Base-by-base conservation (phyloP, 2,329 filamentous ascomycete genomes). In the Tolypocladium tropicale region DNA sequence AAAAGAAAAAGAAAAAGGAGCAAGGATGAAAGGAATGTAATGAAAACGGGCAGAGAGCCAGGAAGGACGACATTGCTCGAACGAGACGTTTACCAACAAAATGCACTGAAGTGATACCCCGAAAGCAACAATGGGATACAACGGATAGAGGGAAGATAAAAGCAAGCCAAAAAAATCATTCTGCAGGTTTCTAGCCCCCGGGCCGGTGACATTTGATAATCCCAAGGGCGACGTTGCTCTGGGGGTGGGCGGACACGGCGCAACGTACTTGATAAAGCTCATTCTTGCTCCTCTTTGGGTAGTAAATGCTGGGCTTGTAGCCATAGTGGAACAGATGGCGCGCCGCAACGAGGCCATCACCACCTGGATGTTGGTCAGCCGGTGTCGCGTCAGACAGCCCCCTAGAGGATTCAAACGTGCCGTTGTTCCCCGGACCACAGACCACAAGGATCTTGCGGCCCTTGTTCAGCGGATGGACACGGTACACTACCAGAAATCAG, bases 281-380 rank as follows among this genome's bases (percentile, higher is more conserved):
- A 62, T 91, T 93, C 68, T 93, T 94, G 70, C 86, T 86, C 55
- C 90, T 83, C 72, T 97, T 97, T 1, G 94, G 94, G 67, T 95
- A 97, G 76, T 94, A 97, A 49, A 99, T 78, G 10, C 84, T 87
- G 4, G 93, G 92, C 28, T 82, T 81, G 73, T 97, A 99, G 59
- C 94, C 93, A 69, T 95, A 97, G 67, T 96, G 89, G 68, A 83
- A 84, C 6, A 99, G 81, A 72, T 99, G 94, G 30, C 94, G 85
- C 54, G 94, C 94, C 52, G 93, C 92, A 32, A 99, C 94, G 3
- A 99, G 82, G 2, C 94, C 94, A 71, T 99, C 94, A 39, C 94
- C 94, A 59, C 94, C 90, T 92, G 34, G 48, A 80, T 81, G 6
- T 16, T 30, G 37, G 46, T 30, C 49, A 46, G 32, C 32, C 43